Conservation (phyloP, 805 yeast genomes). For the Zygosaccharomyces rouxii region DNA sequence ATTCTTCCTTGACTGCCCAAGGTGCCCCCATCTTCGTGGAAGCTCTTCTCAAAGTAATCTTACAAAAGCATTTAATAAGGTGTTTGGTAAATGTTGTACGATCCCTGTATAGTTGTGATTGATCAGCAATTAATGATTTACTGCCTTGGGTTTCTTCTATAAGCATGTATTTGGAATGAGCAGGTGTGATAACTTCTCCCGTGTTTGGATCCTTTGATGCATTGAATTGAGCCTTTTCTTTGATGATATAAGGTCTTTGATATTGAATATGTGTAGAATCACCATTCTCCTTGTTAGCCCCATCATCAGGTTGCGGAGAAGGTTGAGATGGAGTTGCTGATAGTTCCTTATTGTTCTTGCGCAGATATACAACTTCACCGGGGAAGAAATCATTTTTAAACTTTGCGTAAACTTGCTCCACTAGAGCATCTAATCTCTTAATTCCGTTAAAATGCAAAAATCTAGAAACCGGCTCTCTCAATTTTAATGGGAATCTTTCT, state of each 20-base stretch:
- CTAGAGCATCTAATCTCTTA: constrained; percentile 78
- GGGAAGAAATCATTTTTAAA: constrained; percentile 86
- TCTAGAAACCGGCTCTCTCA: constrained; percentile 87
- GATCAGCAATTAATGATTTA: constrained; percentile 66
- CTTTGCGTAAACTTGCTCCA: constrained; percentile 74
- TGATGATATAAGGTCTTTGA: constrained; percentile 47
- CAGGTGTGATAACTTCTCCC: constrained; percentile 41
- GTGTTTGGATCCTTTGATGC: constrained; percentile 36
- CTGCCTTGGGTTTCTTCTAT: constrained; percentile 47
- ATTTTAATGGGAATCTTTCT: constrained; percentile 79
- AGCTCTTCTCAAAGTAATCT: constrained; percentile 61
- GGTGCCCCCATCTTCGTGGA: constrained; percentile 89
- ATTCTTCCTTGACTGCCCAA: constrained; percentile 83
- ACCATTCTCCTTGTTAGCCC: constrained; percentile 4
- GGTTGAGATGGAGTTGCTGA: constrained; percentile 17
- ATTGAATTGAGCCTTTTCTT: constrained; percentile 82
- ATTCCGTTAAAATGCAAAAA: constrained; percentile 75
- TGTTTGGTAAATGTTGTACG: constrained; percentile 85
- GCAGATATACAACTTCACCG: constrained; percentile 76
- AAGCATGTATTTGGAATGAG: constrained; percentile 67
- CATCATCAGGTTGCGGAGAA: constrained; percentile 22
- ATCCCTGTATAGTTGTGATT: constrained; percentile 71
- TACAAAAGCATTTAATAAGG: constrained; percentile 82
- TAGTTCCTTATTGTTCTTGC: constrained; percentile 21
- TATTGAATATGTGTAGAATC: constrained; percentile 17